Base-by-base conservation (phyloP, 2,329 filamentous ascomycete genomes). In the Endocalyx cinctus region DNA sequence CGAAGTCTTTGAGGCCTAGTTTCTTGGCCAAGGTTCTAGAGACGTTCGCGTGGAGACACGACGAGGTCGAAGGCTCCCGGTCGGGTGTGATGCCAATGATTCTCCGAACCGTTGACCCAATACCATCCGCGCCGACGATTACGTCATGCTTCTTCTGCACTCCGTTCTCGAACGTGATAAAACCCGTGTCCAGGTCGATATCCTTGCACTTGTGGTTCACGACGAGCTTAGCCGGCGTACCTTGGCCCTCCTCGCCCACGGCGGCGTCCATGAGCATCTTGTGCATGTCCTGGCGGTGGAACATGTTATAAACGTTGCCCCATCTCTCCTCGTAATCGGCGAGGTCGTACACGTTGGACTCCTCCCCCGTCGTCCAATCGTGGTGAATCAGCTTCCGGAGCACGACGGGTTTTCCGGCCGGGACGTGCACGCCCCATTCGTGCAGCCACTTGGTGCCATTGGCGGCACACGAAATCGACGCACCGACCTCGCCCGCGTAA, bases 381-480 rank as follows among this genome's bases (percentile, higher is more conserved):
- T 75, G 71, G 52, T 79, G 82, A 60, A 85, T 84, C 33, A 85
- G 67, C 48, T 78, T 78, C 55, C 67, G 68, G 30, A 85, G 59
- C 2, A 84, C 62, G 2, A 85, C 80, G 0, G 79, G 79, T 37
- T 82, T 73, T 7, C 79, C 81, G 47, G 76, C 77, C 11, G 61
- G 60, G 2, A 84, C 64, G 46, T 84, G 74, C 2, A 84, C 77
- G 0, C 63, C 64, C 81, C 81, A 85, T 52, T 82, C 77, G 41
- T 82, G 72, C 6, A 85, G 61, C 79, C 79, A 85, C 29, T 76
- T 68, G 1, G 79, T 81, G 7, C 80, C 81, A 46, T 85, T 85
- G 8, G 81, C 79, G 1, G 81, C 81, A 46, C 79, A 84, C 1
- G 74, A 79, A 0, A 83, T 70, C 0, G 79, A 82, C 0, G 78